Evolutionary conservation across 257 asterid genomes (phyloP).

Genomic region (Solanum rostratum): DNA sequence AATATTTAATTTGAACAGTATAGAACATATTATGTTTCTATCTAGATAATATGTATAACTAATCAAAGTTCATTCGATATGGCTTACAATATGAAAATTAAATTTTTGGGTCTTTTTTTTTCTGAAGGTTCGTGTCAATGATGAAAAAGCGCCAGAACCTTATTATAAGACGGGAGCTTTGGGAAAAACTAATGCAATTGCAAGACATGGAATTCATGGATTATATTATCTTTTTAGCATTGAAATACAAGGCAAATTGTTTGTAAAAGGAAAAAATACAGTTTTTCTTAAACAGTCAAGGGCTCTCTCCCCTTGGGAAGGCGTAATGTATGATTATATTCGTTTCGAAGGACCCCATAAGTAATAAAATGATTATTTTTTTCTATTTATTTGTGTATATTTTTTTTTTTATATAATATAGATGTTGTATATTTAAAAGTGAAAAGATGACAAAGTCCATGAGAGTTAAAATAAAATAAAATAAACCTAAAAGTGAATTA

Average conservation of each 20-base stretch:
- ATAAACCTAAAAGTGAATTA: no score
- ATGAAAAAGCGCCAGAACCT: slow-evolving; percentile 8
- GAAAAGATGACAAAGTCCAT: background rate
- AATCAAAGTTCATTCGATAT: background rate
- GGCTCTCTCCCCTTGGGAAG: background rate
- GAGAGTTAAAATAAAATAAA: no score
- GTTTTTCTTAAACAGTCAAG: slow-evolving; percentile 25
- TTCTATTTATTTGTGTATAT: background rate
- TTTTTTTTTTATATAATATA: background rate
- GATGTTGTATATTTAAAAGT: background rate
- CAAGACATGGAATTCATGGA: slow-evolving; percentile 40
- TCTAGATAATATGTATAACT: background rate
- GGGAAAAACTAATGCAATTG: slow-evolving; percentile 39
- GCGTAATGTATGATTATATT: slow-evolving; percentile 46
- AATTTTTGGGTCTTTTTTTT: background rate
- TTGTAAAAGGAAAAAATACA: slow-evolving; percentile 28
- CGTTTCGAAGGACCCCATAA: slow-evolving; percentile 29
- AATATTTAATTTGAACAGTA: background rate
- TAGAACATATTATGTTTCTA: background rate
- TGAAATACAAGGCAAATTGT: slow-evolving; percentile 7
- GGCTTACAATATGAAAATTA: background rate
- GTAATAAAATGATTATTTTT: background rate
- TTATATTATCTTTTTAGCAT: slow-evolving; percentile 6
- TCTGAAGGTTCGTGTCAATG: slow-evolving; percentile 29
- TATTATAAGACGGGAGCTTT: slow-evolving; percentile 23